Evolutionary conservation across 228 moss, liverwort and hornwort genomes (phyloP), one percentile per base, ranked within the genome.

Genomic region (Sphagnum fallax): DNA sequence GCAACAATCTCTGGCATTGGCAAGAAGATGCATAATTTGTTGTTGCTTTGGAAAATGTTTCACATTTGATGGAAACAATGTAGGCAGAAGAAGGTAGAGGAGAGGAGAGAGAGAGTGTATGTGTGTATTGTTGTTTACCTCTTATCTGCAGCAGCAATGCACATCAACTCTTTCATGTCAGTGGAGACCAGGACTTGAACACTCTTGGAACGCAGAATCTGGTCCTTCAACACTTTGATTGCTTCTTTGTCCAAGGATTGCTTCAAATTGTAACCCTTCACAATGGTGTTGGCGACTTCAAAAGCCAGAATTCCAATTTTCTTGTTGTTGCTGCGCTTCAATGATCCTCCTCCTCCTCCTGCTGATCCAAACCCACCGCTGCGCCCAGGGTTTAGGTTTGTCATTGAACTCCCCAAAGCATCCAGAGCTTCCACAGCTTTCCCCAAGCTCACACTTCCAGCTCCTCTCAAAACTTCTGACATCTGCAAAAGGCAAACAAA

Each of bases 271-370:
- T 82, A 79, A 6, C 88, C 90, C 74, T 90, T 90, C 48, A 90
- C 90, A 47, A 90, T 83, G 14, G 90, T 90, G 55, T 90, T 90
- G 63, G 90, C 90, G 53, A 90, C 85, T 63, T 90, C 90, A 71
- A 90, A 90, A 8, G 88, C 83, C 63, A 90, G n/a, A 68, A 90
- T 88, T 59, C 83, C 88, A 5, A 90, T 88, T 67, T 88, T 90
- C 7, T 73, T 73, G 32, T 32, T 3, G 32, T 32, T 32, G 32
- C 32, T 32, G 32, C 32, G 32, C 32, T 32, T 32, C 32, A 32
- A 32, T 32, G 32, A 32, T 32, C 32, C 32, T 32, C 32, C 32
- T 48, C 81, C 85, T 61, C 88, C 85, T 0, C 84, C 64, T 14
- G 68, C 84, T 47, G 75, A 67, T n/a, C 73, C 73, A 55, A 86